phyloP scores from a whole-genome alignment of 1,139 yeast species.

The Yamadazyma jaroonii region DNA sequence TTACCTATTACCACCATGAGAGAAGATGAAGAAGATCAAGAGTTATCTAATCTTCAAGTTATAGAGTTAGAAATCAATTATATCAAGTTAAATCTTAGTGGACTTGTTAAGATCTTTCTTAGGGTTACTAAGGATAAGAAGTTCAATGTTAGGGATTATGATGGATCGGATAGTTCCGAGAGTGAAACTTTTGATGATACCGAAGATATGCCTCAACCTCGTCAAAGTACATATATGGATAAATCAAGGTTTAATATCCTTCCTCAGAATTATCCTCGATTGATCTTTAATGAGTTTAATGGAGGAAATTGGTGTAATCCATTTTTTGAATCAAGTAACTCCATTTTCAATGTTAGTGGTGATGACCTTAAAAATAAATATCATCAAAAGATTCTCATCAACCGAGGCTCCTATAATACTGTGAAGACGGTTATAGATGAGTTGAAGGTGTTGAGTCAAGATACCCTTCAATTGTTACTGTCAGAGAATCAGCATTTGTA shows the following conservation, averaged over 20 bases:
- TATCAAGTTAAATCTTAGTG: slow-evolving; percentile 30
- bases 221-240: slow-evolving; percentile 14
- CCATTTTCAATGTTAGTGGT: slow-evolving; percentile 43
- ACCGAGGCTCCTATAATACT: slow-evolving; percentile 43
- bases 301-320: slow-evolving; percentile 79
- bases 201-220: slow-evolving; percentile 16
- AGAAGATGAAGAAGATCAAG: slow-evolving; percentile 9
- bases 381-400: slow-evolving; percentile 49
- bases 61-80: slow-evolving; percentile 35
- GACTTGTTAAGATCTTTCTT: slow-evolving; percentile 26
- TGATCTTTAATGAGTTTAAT: slow-evolving; percentile 58
- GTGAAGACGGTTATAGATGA: slow-evolving; percentile 36
- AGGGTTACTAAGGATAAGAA: slow-evolving; percentile 33
- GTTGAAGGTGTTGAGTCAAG: slow-evolving; percentile 35
- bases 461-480: slow-evolving; percentile 39
- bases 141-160: slow-evolving; percentile 35
- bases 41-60: slow-evolving; percentile 29
- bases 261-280: slow-evolving; percentile 70
- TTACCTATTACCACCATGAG: slow-evolving; percentile 14
- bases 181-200: slow-evolving; percentile 36
- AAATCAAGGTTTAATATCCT: slow-evolving; percentile 32
- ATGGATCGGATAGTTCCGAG: slow-evolving; percentile 36
- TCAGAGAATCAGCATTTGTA: slow-evolving; percentile 33
- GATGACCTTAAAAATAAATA: slow-evolving; percentile 42
- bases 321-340: slow-evolving; percentile 45